phyloP scores from a whole-genome alignment of 1,284 basidiomycete genomes.

The Ustilago lituana region DNA sequence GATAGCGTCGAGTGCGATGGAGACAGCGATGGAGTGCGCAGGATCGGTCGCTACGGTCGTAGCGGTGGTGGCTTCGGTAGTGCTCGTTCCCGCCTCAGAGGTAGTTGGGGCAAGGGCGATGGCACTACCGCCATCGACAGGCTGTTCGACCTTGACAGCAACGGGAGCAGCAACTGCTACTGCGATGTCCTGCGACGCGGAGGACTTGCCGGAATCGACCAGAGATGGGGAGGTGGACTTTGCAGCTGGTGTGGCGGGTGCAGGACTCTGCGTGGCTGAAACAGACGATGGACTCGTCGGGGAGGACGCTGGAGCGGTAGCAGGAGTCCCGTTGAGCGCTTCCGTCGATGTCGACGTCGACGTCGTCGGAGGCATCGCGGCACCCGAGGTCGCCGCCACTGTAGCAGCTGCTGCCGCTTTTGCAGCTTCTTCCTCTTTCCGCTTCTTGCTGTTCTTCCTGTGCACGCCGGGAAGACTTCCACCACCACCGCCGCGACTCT shows the following conservation, averaged over 20 bases:
- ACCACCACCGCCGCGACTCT: constrained; percentile 56
- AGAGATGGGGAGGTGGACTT: not conserved
- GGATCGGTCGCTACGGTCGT: constrained; percentile 3
- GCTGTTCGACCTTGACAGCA: constrained; percentile 14
- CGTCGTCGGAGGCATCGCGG: not conserved
- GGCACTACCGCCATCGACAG: not conserved
- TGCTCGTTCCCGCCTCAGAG: not conserved
- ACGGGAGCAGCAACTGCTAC: not conserved
- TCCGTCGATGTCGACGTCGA: not conserved
- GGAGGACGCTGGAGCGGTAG: not conserved
- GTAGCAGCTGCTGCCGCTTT: constrained; percentile 18
- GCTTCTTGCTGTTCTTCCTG: constrained; percentile 52
- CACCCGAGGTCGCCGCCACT: constrained; percentile 2
- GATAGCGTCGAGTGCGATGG: constrained; percentile 31
- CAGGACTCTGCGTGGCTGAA: constrained; percentile 14
- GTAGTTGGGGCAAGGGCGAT: no score
- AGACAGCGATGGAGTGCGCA: constrained; percentile 27
- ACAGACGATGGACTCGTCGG: constrained; percentile 1
- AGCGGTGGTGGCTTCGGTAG: not conserved
- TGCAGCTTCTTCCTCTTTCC: constrained; percentile 33
- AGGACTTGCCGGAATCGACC: no score
- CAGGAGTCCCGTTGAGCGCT: not conserved
- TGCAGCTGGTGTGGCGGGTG: not conserved
- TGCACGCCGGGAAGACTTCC: constrained; percentile 56
- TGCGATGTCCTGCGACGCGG: no score